phyloP scores from a whole-genome alignment of 1,139 yeast species.

The Kluyveromyces marxianus region DNA sequence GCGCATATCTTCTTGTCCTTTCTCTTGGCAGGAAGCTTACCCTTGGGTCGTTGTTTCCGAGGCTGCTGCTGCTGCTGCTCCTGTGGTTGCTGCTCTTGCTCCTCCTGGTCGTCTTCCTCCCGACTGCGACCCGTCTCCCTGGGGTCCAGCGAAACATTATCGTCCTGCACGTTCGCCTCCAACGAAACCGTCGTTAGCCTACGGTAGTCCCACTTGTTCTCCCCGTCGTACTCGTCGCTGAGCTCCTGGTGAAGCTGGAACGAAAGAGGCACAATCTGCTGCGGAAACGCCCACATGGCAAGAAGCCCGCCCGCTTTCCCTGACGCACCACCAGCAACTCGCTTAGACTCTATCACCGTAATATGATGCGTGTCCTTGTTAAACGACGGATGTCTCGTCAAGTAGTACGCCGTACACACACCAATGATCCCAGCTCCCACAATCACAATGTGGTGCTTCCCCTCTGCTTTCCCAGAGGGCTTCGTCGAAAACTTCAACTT shows the following conservation, averaged over 20 bases:
- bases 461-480: conserved; percentile 53
- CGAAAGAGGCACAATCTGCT: conserved; percentile 83
- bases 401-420: conserved; percentile 85
- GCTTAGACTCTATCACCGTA: conserved; percentile 79
- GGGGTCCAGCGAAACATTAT: conserved; percentile 15
- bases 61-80: conserved; percentile 2
- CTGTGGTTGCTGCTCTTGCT: not conserved
- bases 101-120: conserved; percentile 13
- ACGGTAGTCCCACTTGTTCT: conserved; percentile 85
- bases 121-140: not conserved
- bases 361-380: conserved; percentile 68
- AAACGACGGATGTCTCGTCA: conserved; percentile 76
- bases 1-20: conserved; percentile 6
- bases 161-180: conserved; percentile 63
- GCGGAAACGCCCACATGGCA: conserved; percentile 96
- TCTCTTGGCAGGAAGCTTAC: conserved; percentile 5
- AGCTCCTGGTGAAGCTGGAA: conserved; percentile 81
- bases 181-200: conserved; percentile 78
- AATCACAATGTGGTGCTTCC: conserved; percentile 61
- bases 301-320: conserved; percentile 96
- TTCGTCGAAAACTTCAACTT: conserved; percentile 34
- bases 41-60: not conserved
- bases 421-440: conserved; percentile 97
- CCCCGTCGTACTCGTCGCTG: conserved; percentile 73
- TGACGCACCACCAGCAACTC: conserved; percentile 96